Evolutionary conservation across 2,329 filamentous ascomycete genomes (phyloP).

Genomic region (Scedosporium minutisporum): DNA sequence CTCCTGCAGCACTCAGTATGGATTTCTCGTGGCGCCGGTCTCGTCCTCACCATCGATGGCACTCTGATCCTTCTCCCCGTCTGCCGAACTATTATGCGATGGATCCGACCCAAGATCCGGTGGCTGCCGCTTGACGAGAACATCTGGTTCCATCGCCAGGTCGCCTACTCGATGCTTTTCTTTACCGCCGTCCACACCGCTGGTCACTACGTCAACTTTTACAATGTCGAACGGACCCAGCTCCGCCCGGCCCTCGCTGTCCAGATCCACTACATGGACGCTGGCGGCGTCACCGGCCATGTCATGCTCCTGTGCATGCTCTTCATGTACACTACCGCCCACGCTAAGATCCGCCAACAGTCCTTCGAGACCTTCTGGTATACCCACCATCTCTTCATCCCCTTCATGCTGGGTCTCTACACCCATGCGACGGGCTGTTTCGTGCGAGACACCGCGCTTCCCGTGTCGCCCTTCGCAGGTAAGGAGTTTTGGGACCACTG

Average conservation of each 20-base stretch:
- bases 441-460: conserved; percentile 67
- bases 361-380: conserved; percentile 99
- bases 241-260: conserved; percentile 72
- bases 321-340: conserved; percentile 93
- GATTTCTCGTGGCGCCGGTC: conserved; percentile 87
- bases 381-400: conserved; percentile 93
- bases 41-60: conserved; percentile 75
- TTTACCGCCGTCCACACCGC: conserved; percentile 70
- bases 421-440: conserved; percentile 95
- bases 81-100: conserved; percentile 81
- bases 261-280: conserved; percentile 82
- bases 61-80: conserved; percentile 88
- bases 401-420: conserved; percentile 87
- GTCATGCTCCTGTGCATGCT: conserved; percentile 98
- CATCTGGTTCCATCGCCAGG: conserved; percentile 91
- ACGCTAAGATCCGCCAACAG: conserved; percentile 88
- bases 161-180: conserved; percentile 79
- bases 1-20: conserved; percentile 80
- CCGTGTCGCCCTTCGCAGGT: conserved; percentile 77
- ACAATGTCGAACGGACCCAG: conserved; percentile 81
- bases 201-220: conserved; percentile 96
- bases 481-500: conserved; percentile 82
- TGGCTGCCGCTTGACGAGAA: conserved; percentile 95
- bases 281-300: conserved; percentile 89
- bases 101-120: conserved; percentile 74